Percentiles rank a stretch among this genome's conserved stretches.
Conservation (phyloP, 176 grass and related monocot species). For the Puccinellia tenuiflora region DNA sequence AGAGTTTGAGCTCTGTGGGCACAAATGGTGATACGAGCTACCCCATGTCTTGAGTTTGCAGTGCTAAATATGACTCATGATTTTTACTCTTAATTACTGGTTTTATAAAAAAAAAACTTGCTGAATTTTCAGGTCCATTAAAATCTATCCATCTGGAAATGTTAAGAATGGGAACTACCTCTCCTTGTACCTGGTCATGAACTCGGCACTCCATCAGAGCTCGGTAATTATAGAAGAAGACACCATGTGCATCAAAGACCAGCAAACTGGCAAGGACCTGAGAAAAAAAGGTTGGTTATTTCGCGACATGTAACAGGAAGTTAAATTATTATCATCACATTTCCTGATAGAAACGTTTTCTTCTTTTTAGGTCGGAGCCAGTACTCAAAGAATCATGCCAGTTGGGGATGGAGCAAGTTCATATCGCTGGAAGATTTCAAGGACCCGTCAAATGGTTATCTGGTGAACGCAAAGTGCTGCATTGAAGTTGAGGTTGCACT, state of each 20-base stretch:
- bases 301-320: neutral
- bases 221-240: neutral
- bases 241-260: slow-evolving; percentile 12
- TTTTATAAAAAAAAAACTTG: neutral
- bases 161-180: slow-evolving; percentile 14
- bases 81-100: neutral
- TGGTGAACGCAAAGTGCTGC: slow-evolving; percentile 28
- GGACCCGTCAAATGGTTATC: slow-evolving; percentile 21
- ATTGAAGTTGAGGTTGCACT: slow-evolving; percentile 8
- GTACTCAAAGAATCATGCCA: neutral
- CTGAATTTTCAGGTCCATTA: slow-evolving; percentile 15
- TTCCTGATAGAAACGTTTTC: neutral
- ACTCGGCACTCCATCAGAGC: neutral
- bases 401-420: slow-evolving; percentile 20
- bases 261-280: neutral
- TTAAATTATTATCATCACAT: neutral
- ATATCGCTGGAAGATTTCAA: slow-evolving; percentile 28
- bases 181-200: slow-evolving; percentile 19
- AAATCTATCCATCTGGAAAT: neutral
- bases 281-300: neutral
- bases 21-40: no score
- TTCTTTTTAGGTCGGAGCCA: neutral
- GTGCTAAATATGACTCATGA: neutral
- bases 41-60: neutral
- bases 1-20: no score